These are phyloP conservation scores for Colletotrichum filicis DNA, from an alignment of 2,329 filamentous ascomycete species.

Conservation along the genomic window DNA sequence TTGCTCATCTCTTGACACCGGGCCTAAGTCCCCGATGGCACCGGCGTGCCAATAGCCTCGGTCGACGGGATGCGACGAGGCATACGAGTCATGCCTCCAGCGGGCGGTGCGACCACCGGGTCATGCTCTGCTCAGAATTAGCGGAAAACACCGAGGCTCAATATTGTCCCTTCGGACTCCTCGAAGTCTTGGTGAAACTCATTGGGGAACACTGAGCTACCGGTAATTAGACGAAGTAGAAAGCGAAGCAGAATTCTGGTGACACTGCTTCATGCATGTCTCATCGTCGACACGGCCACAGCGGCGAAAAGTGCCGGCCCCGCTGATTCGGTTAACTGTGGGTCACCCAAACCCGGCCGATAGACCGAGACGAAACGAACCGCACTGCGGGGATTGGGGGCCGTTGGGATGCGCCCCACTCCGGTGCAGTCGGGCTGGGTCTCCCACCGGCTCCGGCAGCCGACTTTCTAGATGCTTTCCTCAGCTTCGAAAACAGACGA, in stretches of 20 bases:
- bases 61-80: neutral
- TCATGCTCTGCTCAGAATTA: neutral
- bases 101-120: neutral
- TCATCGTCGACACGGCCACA: neutral
- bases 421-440: neutral
- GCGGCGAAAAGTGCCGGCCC: neutral
- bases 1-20: neutral
- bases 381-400: neutral
- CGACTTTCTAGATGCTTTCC: neutral
- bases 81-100: neutral
- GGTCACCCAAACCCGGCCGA: neutral
- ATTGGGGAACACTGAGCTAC: neutral
- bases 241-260: neutral
- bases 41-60: neutral
- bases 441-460: neutral
- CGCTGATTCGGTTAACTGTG: neutral
- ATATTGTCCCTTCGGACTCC: neutral
- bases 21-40: neutral
- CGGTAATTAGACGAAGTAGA: too few relatives aligned
- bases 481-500: neutral
- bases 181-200: neutral
- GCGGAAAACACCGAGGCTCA: neutral
- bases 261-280: neutral
- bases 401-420: neutral
- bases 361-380: neutral